Evolutionary conservation across 1,139 yeast species (phyloP), one percentile per base, ranked within the genome.

Genomic region (Lodderomyces theae): DNA sequence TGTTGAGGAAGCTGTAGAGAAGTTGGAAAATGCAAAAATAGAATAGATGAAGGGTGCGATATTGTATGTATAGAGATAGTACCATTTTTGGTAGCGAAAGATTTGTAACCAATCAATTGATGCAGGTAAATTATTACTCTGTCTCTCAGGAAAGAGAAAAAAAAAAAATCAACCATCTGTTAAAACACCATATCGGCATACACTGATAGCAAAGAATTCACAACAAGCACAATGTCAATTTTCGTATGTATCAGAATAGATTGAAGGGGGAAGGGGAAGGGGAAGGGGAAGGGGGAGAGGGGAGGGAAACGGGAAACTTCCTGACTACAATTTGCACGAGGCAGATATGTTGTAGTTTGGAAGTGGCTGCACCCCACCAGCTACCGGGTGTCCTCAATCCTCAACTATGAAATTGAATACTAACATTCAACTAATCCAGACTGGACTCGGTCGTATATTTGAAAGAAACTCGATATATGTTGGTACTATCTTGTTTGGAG

Each of bases 381-480:
- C n/a, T n/a, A n/a, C n/a, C n/a, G n/a, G n/a, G n/a, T n/a, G n/a
- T n/a, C n/a, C n/a, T n/a, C n/a, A n/a, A n/a, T n/a, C n/a, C n/a
- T n/a, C n/a, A n/a, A n/a, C n/a, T n/a, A n/a, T n/a, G 16, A 3
- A 5, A 28, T 5, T 9, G 22, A 8, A 21, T 48, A 48, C 51
- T 48, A 48, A 48, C 36, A 21, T 34, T 34, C n/a, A 6, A 3
- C 13, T n/a, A 23, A 22, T 51, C 51, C 50, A 56, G 57, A 53
- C 45, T 25, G 10, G 46, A n/a, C 47, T 61, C 42, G 49, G 63
- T 45, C 73, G 81, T 47, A 64, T 92, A 51, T 83, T 87, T 79
- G 87, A 87, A 79, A 88, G 97, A 77, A 92, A 92, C 82, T 81
- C 97, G 41, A 74, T 86, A 52, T 88, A 78, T 68, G 96, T 92